phyloP scores from a whole-genome alignment of 2,329 filamentous ascomycete genomes.

The Ceratocystis papillata region DNA sequence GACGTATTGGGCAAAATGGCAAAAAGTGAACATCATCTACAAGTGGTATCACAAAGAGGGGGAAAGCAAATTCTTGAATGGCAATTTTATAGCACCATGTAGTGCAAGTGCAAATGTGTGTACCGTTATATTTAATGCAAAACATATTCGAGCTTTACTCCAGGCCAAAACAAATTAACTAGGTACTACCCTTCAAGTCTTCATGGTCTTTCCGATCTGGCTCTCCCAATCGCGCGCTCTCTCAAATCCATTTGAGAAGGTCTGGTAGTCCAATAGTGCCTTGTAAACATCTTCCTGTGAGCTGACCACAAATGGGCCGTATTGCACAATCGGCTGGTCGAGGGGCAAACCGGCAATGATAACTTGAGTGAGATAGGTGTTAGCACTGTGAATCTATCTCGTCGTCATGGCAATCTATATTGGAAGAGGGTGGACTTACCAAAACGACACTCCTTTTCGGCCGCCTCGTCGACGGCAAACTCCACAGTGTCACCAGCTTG shows the following conservation, averaged over 20 bases:
- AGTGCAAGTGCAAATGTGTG: too few species aligned
- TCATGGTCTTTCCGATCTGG: slow-evolving; percentile 75
- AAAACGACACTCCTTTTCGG: slow-evolving; percentile 47
- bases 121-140: too few species aligned
- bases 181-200: slow-evolving; percentile 12
- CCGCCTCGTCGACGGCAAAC: slow-evolving; percentile 55
- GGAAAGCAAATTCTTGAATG: too few species aligned
- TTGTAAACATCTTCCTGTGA: slow-evolving; percentile 62
- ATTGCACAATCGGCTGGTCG: slow-evolving; percentile 71
- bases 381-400: slow-evolving; percentile 3
- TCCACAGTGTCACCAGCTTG: slow-evolving; percentile 65
- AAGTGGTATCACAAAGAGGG: too few species aligned
- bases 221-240: slow-evolving; percentile 67
- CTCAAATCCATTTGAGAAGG: slow-evolving; percentile 66
- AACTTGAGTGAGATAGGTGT: slow-evolving; percentile 33
- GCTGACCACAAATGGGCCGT: slow-evolving; percentile 73
- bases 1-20: too few species aligned
- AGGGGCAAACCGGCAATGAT: slow-evolving; percentile 69
- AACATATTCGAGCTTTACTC: too few species aligned
- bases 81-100: too few species aligned
- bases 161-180: too few species aligned
- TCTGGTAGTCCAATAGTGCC: slow-evolving; percentile 66
- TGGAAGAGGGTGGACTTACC: slow-evolving; percentile 27
- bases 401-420: background rate
- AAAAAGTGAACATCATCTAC: too few species aligned